phyloP scores from a whole-genome alignment of 768 basidiomycete species.

The Amyloporia xantha region DNA sequence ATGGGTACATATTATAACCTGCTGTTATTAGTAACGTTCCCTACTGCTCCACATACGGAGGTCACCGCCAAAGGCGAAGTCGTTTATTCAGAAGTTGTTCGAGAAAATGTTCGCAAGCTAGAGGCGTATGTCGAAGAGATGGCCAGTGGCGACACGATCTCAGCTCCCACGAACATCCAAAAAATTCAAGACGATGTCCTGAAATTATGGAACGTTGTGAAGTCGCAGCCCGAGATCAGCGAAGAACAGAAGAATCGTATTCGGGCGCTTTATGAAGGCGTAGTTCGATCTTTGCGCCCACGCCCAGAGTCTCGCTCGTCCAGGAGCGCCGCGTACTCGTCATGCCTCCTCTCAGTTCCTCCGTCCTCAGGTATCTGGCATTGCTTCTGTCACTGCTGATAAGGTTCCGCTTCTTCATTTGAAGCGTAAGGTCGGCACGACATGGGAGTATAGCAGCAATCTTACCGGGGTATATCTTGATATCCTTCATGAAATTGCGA shows the following conservation, averaged over 20 bases:
- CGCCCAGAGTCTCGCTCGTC: conserved; percentile 55
- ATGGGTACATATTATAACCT: not conserved
- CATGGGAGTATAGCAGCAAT: conserved; percentile 98
- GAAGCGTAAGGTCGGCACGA: conserved; percentile 91
- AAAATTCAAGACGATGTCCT: conserved; percentile 97
- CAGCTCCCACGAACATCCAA: conserved; percentile 83
- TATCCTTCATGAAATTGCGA: too few species aligned
- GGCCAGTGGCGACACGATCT: conserved; percentile 89
- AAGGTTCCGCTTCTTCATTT: conserved; percentile 93
- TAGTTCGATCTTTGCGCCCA: conserved; percentile 87
- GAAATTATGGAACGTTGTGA: conserved; percentile 96
- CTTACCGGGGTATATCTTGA: too few species aligned
- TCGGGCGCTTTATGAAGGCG: conserved; percentile 93
- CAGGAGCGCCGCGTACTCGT: conserved; percentile 53
- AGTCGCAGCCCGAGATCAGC: conserved; percentile 94
- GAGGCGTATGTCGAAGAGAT: conserved; percentile 98
- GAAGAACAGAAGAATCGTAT: conserved; percentile 95
- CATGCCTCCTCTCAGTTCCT: conserved; percentile 97
- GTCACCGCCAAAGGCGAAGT: conserved; percentile 93
- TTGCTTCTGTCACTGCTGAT: conserved; percentile 72
- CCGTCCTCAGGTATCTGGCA: conserved; percentile 75
- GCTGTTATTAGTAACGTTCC: conserved; percentile 75
- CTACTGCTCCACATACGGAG: conserved; percentile 93
- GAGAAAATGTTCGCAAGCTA: conserved; percentile 93
- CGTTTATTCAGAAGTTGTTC: conserved; percentile 89